Base-by-base conservation (phyloP, 768 basidiomycete genomes). In the Basidioascus undulatus region DNA sequence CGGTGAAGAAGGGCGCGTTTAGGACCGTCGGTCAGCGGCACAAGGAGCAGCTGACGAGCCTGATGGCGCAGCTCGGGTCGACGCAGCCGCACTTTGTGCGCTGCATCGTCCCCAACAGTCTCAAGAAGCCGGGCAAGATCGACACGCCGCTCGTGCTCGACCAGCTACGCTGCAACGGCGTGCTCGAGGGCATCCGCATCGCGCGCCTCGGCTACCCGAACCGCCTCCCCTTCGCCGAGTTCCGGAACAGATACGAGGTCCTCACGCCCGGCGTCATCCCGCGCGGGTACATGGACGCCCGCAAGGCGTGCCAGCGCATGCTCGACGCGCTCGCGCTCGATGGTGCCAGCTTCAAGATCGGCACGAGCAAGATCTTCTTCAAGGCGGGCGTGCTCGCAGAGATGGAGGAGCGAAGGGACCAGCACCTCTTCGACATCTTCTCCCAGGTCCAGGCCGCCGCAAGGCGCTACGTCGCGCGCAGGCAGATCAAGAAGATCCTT, bases 1-100 rank as follows among this genome's bases (percentile, higher is more conserved):
- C 64, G 10, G 66, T 82, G 46, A 94, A 92, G 68, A 84, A 84
- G 51, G 92, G 92, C 23, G 87, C 86, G 3, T 98, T 98, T 65
- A 67, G 92, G 35, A 98, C 92, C 0, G 84, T 89, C 23, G 84
- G 67, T 1, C 92, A 96, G 54, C 66, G 87, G 28, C 92, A 98
- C 60, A 89, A 81, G 53, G 89, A 96, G 55, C 92, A 96, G 55
- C 69, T 98, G 7, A 65, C 76, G 8, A 78, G 79, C 51, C 66
- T 98, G 39, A 89, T 98, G 82, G 56, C 62, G 3, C 92, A 96
- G 52, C 66, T 98, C 10, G 72, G 78, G 42, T 71, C 82, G 2
- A 98, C 92, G 0, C 87, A 94, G 51, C 92, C 92, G 1, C 92
- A 98, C 57, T 98, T 98, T 58, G 80, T 98, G 11, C 70, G 92